Percentiles rank a stretch among this genome's conserved stretches.
phyloP scores from a whole-genome alignment of 371 early-diverging fungal species.

The Haplosporangium sp. region DNA sequence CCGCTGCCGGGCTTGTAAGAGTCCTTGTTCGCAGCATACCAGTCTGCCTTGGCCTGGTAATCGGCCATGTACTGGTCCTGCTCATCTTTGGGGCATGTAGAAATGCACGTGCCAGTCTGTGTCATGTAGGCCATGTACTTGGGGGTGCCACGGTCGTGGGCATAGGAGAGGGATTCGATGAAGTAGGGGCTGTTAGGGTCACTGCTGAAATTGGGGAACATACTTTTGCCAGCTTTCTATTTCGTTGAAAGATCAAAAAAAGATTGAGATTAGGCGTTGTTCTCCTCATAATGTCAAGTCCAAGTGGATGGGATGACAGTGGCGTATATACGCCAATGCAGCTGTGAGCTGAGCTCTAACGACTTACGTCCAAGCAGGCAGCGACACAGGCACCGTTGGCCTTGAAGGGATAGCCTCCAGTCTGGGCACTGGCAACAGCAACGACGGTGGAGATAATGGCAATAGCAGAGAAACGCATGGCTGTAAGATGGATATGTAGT shows the following conservation, averaged over 20 bases:
- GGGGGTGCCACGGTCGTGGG: conserved; percentile 24
- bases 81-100: conserved; percentile 18
- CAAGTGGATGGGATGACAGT: too few species aligned
- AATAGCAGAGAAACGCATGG: conserved; percentile 23
- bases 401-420: conserved; percentile 27
- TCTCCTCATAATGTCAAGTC: too few species aligned
- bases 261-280: neutral
- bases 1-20: conserved; percentile 7
- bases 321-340: too few species aligned
- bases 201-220: conserved; percentile 20
- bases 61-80: conserved; percentile 21
- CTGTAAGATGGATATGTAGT: neutral
- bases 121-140: conserved; percentile 32
- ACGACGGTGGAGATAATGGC: conserved; percentile 9
- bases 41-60: conserved; percentile 27
- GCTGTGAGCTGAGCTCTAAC: too few species aligned
- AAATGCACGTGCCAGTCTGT: conserved; percentile 27
- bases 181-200: conserved; percentile 41
- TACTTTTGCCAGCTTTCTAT: conserved; percentile 28
- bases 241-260: neutral
- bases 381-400: conserved; percentile 27
- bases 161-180: conserved; percentile 22
- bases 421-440: conserved; percentile 29
- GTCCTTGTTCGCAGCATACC: conserved; percentile 50
- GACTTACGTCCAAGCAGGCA: conserved; percentile 25